Evolutionary conservation across 179 eudicot genomes (phyloP).

Genomic region (Dionaea muscipula): DNA sequence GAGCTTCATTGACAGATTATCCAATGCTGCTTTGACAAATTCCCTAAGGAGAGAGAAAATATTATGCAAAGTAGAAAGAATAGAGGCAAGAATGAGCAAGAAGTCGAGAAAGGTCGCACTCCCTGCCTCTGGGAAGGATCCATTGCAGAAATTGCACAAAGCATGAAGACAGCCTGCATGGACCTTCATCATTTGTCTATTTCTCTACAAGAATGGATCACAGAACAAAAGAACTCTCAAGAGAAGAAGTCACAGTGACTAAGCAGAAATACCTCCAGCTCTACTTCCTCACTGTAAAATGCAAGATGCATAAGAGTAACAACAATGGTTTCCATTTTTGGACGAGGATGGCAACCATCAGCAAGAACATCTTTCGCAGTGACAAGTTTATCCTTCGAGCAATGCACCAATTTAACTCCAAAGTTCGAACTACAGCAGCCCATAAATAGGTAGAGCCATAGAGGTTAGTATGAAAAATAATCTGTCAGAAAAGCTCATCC

Average conservation of each 20-base stretch:
- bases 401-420: constrained; percentile 56
- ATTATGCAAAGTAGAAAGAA: neutral
- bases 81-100: neutral
- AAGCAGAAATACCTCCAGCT: constrained; percentile 55
- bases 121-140: constrained; percentile 65
- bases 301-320: constrained; percentile 79
- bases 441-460: neutral
- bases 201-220: neutral
- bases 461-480: neutral
- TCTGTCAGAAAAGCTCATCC: neutral
- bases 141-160: constrained; percentile 68
- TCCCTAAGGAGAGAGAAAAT: constrained; percentile 40
- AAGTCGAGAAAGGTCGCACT: constrained; percentile 8
- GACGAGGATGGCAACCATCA: constrained; percentile 47
- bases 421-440: constrained; percentile 52
- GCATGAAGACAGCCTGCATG: constrained; percentile 75
- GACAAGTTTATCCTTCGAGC: constrained; percentile 46
- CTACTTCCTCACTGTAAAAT: constrained; percentile 70
- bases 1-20: constrained; percentile 63
- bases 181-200: neutral
- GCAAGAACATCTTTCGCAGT: constrained; percentile 50
- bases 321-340: constrained; percentile 60
- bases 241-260: neutral
- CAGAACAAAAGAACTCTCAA: neutral
- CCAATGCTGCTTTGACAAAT: constrained; percentile 51